These are phyloP conservation scores for Calvatia gigantea DNA, from an alignment of 768 basidiomycete species.

Conservation along the genomic window DNA sequence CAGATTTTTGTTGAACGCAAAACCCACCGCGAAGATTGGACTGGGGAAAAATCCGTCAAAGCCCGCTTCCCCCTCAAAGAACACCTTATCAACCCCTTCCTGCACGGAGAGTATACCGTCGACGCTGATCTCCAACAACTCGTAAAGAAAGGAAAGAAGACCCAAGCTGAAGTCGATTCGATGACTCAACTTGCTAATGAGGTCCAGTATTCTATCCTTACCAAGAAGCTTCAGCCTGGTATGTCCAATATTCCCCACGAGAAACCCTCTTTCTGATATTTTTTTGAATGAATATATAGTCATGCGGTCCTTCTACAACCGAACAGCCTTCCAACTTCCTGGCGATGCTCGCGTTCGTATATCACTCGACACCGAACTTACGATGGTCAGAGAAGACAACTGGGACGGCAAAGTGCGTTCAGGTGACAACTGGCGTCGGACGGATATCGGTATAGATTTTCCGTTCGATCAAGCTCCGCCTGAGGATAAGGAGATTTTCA, in stretches of 20 bases:
- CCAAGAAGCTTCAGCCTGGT: slow-evolving; percentile 83
- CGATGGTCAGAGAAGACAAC: slow-evolving; percentile 93
- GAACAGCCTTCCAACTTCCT: slow-evolving; percentile 98
- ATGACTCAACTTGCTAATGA: slow-evolving; percentile 98
- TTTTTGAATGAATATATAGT: slow-evolving; percentile 41
- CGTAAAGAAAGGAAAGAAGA: slow-evolving; percentile 89
- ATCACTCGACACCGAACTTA: slow-evolving; percentile 94
- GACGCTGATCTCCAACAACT: slow-evolving; percentile 89
- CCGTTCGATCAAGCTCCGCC: slow-evolving; percentile 75
- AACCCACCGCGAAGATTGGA: slow-evolving; percentile 98
- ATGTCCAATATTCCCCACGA: slow-evolving; percentile 18
- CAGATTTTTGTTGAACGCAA: slow-evolving; percentile 88
- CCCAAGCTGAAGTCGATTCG: slow-evolving; percentile 81
- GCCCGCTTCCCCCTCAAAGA: slow-evolving; percentile 96
- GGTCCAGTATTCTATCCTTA: slow-evolving; percentile 88
- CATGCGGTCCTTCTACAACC: slow-evolving; percentile 96
- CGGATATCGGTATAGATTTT: slow-evolving; percentile 88
- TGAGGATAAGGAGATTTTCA: slow-evolving; percentile 92
- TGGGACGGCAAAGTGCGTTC: slow-evolving; percentile 85
- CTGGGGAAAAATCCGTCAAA: slow-evolving; percentile 98
- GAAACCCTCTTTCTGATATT: neutral
- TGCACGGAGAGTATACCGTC: slow-evolving; percentile 87
- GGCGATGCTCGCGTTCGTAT: slow-evolving; percentile 99
- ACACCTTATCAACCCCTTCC: slow-evolving; percentile 86
- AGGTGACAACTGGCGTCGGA: slow-evolving; percentile 89